A percentile compares a stretch with the other conserved stretches of the same genome.
Conservation (phyloP, 148 eudicot species). For the Rhododendron williamsianum region DNA sequence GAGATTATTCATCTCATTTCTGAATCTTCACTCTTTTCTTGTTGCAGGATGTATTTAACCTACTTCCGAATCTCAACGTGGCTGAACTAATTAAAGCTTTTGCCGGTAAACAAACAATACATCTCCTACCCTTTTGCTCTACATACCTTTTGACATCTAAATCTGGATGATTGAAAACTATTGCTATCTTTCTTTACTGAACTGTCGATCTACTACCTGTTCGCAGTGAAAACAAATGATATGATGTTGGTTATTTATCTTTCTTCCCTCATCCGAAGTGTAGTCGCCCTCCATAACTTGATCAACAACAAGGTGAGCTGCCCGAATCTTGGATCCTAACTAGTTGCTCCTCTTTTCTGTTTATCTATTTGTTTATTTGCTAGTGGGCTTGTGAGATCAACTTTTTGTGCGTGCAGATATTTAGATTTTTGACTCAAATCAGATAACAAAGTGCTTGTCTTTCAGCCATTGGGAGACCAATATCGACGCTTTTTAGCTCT, state of each 20-base stretch:
- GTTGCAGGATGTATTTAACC: constrained; percentile 89
- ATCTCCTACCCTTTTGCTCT: neutral
- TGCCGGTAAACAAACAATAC: constrained; percentile 45
- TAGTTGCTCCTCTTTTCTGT: neutral
- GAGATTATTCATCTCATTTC: neutral
- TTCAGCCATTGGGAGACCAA: neutral
- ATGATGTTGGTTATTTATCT: constrained; percentile 93
- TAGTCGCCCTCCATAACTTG: constrained; percentile 88
- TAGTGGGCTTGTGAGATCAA: neutral
- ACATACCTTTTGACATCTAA: neutral
- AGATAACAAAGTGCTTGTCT: neutral
- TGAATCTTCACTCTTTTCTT: neutral
- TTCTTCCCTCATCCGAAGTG: constrained; percentile 84
- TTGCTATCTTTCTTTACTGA: neutral
- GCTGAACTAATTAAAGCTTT: constrained; percentile 78
- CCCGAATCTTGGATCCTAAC: constrained; percentile 1
- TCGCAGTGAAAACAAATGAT: constrained; percentile 86
- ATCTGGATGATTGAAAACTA: neutral
- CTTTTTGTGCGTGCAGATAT: neutral
- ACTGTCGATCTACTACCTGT: constrained; percentile 1
- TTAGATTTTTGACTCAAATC: neutral
- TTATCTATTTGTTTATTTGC: neutral
- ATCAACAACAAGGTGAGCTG: constrained; percentile 81
- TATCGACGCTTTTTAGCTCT: neutral
- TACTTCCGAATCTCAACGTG: constrained; percentile 85